Base-by-base conservation (phyloP, 2,329 filamentous ascomycete species). In the Fusarium burgessii region DNA sequence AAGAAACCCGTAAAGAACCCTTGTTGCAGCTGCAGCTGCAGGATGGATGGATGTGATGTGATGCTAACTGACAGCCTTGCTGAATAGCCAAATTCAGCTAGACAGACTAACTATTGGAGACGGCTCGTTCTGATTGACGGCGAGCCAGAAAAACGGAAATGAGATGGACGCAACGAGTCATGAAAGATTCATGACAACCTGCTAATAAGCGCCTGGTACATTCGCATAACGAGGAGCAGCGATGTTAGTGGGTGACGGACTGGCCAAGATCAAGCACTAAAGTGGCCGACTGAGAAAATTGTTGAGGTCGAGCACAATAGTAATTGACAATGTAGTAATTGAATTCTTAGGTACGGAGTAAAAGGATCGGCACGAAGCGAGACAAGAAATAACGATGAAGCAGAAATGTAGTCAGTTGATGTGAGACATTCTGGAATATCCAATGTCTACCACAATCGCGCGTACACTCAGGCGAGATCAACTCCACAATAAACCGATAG, bases 121-220 rank as follows among this genome's bases (percentile, higher is more conserved):
- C 51, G 51, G 69, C 38, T 55, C 57, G 45, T 36, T 45, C 36
- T 64, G 59, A 69, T 45, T 47, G 43, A 58, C 46, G 63, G 46
- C 50, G 49, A 61, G 55, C 52, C 62, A 62, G 52, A 40, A 14
- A 58, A 47, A 73, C 63, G 70, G 71, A 73, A 71, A 73, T 67
- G 64, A 67, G 63, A 63, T 73, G 67, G 66, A 42, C 32, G 41
- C 58, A 60, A 52, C 70, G 70, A 73, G 70, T 73, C 70, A 73
- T 73, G 64, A 20, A 68, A 61, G 45, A 42, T 62, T 62, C 56
- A 55, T 70, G 69, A 62, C 68, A 72, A 58, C 47, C 63, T 71
- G 33, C 49, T 63, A 68, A 49, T 63, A 68, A 49, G 52, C 47
- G 58, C 49, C 55, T 58, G 62, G 58, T 59, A 43, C 63, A 71